Percentiles rank a stretch among this genome's conserved stretches.
Evolutionary conservation across 495 filamentous ascomycete species (phyloP).

Genomic region (Pyrenopolyporus hunteri): DNA sequence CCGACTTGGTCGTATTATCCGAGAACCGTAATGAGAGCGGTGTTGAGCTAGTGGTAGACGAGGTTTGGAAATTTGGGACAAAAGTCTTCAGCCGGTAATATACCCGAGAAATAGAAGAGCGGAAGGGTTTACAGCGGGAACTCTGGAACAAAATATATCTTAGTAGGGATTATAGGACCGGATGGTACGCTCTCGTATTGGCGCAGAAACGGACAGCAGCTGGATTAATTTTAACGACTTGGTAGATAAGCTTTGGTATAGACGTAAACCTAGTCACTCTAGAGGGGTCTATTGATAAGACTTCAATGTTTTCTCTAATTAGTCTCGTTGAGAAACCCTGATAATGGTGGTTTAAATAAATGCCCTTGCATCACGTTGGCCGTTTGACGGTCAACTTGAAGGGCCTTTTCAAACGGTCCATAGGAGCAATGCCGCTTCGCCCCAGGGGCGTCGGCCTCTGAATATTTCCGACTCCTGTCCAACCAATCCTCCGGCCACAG

Average conservation of each 20-base stretch:
- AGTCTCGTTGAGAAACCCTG: no score
- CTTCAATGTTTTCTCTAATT: background rate
- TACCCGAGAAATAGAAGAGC: no score
- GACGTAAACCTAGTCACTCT: background rate
- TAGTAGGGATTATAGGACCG: no score
- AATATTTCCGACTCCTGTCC: conserved; percentile 42
- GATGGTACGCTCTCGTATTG: no score
- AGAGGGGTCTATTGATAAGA: background rate
- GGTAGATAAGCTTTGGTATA: background rate
- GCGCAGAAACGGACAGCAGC: background rate
- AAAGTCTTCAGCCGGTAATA: conserved; percentile 38
- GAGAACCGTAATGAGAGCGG: conserved; percentile 55
- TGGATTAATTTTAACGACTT: background rate
- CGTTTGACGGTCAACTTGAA: conserved; percentile 56
- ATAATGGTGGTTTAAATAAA: background rate
- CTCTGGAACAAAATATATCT: no score
- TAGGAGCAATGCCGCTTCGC: conserved; percentile 43
- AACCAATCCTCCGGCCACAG: conserved; percentile 16
- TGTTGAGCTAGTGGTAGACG: conserved; percentile 65
- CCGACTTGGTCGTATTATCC: conserved; percentile 75
- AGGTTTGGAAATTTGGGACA: conserved; percentile 80
- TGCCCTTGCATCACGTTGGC: conserved; percentile 9
- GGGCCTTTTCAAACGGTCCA: conserved; percentile 52
- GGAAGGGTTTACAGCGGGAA: no score
- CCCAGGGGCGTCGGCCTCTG: conserved; percentile 44